Conservation (phyloP, 768 basidiomycete genomes). For the Psilocybe azurescens region DNA sequence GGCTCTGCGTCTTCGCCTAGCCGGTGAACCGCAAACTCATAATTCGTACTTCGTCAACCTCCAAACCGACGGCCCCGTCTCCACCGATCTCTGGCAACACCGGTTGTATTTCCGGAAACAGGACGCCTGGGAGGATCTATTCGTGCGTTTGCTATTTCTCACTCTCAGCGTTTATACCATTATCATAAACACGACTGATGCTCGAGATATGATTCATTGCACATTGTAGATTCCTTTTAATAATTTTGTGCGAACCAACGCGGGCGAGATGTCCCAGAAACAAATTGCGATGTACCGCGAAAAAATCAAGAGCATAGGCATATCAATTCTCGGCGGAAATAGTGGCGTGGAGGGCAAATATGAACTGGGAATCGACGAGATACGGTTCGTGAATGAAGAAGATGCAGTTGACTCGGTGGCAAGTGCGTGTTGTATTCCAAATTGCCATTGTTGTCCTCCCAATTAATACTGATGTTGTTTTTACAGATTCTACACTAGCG, state of each 20-base stretch:
- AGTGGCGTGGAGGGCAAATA: slow-evolving; percentile 75
- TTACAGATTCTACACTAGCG: neutral
- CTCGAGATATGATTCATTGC: neutral
- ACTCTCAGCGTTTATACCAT: no score
- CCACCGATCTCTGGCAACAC: slow-evolving; percentile 94
- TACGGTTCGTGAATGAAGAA: slow-evolving; percentile 82
- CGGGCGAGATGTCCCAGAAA: slow-evolving; percentile 68
- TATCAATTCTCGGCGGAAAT: slow-evolving; percentile 87
- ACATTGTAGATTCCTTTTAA: slow-evolving; percentile 75
- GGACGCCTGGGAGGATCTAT: slow-evolving; percentile 82
- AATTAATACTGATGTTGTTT: neutral
- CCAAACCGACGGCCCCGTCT: slow-evolving; percentile 83
- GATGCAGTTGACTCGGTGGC: slow-evolving; percentile 46
- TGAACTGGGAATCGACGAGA: slow-evolving; percentile 83
- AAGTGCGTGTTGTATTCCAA: slow-evolving; percentile 18
- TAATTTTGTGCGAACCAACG: slow-evolving; percentile 76
- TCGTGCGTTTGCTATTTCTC: slow-evolving; percentile 49
- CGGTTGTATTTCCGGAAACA: slow-evolving; percentile 77
- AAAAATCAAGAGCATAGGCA: slow-evolving; percentile 80
- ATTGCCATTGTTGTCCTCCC: neutral
- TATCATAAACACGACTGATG: no score
- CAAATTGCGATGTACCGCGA: slow-evolving; percentile 81
- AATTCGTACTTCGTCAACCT: slow-evolving; percentile 94
- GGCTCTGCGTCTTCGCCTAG: slow-evolving; percentile 76
- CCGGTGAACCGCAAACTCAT: slow-evolving; percentile 76